Conservation (phyloP, 768 basidiomycete species). For the Collybia mongolica region DNA sequence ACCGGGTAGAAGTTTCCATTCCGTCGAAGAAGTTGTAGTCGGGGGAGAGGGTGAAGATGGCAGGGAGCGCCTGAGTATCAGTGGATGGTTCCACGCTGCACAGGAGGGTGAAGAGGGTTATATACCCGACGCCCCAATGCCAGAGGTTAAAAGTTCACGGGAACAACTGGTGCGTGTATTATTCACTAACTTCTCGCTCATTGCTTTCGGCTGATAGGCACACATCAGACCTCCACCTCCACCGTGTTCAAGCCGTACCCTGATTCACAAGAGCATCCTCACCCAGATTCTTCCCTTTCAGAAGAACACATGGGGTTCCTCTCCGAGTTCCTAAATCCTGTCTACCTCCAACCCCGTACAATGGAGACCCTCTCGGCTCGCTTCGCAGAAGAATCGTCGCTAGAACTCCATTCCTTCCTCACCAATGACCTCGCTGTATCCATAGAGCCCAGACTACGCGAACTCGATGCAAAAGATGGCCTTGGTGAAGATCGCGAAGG, state of each 20-base stretch:
- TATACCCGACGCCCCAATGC: conserved; percentile 42
- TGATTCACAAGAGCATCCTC: conserved; percentile 42
- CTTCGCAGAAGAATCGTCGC: conserved; percentile 83
- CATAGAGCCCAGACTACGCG: conserved; percentile 64
- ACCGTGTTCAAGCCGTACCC: conserved; percentile 60
- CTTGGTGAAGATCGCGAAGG: conserved; percentile 51
- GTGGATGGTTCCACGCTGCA: conserved; percentile 96
- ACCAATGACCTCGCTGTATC: conserved; percentile 60
- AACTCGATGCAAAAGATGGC: conserved; percentile 63
- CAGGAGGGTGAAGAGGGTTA: conserved; percentile 92
- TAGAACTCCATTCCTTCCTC: conserved; percentile 90
- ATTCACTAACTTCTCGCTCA: conserved; percentile 10
- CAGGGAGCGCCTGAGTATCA: conserved; percentile 78
- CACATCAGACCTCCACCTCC: conserved; percentile 55
- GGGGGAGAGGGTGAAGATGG: conserved; percentile 67
- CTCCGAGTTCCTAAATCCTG: conserved; percentile 81
- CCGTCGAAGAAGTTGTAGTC: conserved; percentile 95
- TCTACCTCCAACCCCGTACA: conserved; percentile 82
- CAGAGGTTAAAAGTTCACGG: conserved; percentile 72
- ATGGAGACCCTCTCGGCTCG: conserved; percentile 77
- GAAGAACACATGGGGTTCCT: conserved; percentile 70
- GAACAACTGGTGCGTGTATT: conserved; percentile 81
- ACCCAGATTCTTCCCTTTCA: conserved; percentile 53
- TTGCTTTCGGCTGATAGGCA: conserved; percentile 7
- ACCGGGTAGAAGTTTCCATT: conserved; percentile 93